Evolutionary conservation across 768 basidiomycete species (phyloP), one percentile per base, ranked within the genome.

Genomic region (Collybia sp.): DNA sequence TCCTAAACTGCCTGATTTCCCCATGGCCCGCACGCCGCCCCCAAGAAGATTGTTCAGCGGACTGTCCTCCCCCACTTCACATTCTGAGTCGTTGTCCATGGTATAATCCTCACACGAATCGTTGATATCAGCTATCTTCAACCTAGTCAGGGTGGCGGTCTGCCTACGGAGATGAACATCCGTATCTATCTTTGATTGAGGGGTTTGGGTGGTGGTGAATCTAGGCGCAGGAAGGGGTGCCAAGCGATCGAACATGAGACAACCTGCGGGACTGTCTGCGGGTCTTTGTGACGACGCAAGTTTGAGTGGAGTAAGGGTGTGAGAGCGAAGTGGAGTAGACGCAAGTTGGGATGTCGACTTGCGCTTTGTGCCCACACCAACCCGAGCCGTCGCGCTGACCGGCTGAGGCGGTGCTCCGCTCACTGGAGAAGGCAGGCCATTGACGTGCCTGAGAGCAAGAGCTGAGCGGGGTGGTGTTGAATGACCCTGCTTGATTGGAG

Each of bases 101-200:
- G 44, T 50, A 58, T 73, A 71, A 30, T 74, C 73, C 47, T 75
- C 73, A 33, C 66, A 69, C 6, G 71, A 67, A 37, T 68, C 62
- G 47, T 72, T 69, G 53, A 73, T 65, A 51, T 85, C 85, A n/a
- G 71, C 68, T 32, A 88, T 72, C 42, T 72, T 73, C 15, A 88
- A 67, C 44, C 73, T 71, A 6, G 76, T 84, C 66, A 88, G 68
- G 0, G 83, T 82, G 37, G 82, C 82, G 0, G 83, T 79, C 46
- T 87, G 82, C 6, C 69, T 68, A 37, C 60, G 64, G 15, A 77
- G 57, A 54, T 71, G 60, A 9, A 64, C 64, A 2, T 82, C 80
- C 1, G 78, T 75, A 53, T 82, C 80, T 2, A 75, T 75, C 49
- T 72, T 79, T 16, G 71, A 69, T 44, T 75, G 74, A 0, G 80